Evolutionary conservation across 345 rosid genomes (phyloP), one percentile per base, ranked within the genome.

Genomic region (Xanthoceras sorbifolium): DNA sequence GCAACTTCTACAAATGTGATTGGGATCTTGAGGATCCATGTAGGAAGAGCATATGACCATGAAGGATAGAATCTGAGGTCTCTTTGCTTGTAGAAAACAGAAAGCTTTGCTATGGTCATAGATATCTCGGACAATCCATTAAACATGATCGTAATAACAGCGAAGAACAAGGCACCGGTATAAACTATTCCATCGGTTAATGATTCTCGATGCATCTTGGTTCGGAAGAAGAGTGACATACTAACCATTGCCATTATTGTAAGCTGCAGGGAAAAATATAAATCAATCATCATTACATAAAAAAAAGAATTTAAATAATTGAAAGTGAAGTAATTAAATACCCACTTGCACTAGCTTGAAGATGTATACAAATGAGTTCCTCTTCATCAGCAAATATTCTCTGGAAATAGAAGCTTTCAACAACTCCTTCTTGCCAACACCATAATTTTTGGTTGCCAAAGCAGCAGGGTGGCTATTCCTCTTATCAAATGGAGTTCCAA

Each of bases 1-100:
- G 83, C 87, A 28, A 88, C 94, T 84, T 92, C 98, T 32, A 86
- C 22, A 23, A 92, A 80, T 40, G 93, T 73, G 67, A 91, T 74
- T 7, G 98, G 97, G 65, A 90, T 88, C 82, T 92, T 89, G 52
- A 92, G 85, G 72, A 94, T 86, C 97, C 98, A 94, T 44, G 91
- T 38, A 8, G 98, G 97, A 55, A 94, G 71, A 78, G 94, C 84
- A 83, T 87, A 92, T 3, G 89, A 87, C 98, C 97, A 92, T 3
- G 97, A 50, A 46, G 98, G 97, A 82, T 77, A 92, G 87, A 92
- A 94, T 23, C 84, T 81, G 17, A 88, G 85, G 67, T 90, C 94
- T 74, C 97, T 84, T 83, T 92, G 97, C 81, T 92, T 94, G 90
- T 87, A 94, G 72, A 94, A 92, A 66, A 92, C 90, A 14, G 97